phyloP scores from a whole-genome alignment of 192 early-diverging fungal species.

The Gigaspora rosea region DNA sequence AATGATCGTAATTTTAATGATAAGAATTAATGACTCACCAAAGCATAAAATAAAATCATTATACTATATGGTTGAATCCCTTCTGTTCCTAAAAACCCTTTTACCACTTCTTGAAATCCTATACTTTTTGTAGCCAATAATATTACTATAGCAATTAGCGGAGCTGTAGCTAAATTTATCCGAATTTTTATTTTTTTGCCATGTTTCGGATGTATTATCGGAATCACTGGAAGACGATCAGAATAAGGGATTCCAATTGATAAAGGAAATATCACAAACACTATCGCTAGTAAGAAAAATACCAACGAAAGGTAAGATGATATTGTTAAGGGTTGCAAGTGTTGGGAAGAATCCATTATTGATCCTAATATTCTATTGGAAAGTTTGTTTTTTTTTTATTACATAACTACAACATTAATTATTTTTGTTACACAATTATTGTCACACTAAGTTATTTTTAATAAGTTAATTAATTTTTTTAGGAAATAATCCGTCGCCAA shows the following conservation, averaged over 20 bases:
- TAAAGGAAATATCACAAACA: background rate
- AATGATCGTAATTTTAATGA: background rate
- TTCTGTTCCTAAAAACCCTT: slow-evolving; percentile 61
- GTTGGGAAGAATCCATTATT: no score
- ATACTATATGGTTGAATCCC: slow-evolving; percentile 80
- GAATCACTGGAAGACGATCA: background rate
- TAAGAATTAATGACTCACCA: slow-evolving; percentile 41
- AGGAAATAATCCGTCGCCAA: no score
- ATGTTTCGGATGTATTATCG: background rate
- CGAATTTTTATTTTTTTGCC: background rate
- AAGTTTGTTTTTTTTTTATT: no score
- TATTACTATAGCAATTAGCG: slow-evolving; percentile 60
- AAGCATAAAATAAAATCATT: slow-evolving; percentile 77
- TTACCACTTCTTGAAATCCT: slow-evolving; percentile 30
- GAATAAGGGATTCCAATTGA: background rate
- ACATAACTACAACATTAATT: no score
- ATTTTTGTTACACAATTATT: no score
- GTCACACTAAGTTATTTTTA: no score
- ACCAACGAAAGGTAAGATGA: background rate
- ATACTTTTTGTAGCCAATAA: slow-evolving; percentile 60
- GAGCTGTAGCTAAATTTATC: slow-evolving; percentile 67
- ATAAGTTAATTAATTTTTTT: no score
- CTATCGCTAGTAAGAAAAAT: background rate
- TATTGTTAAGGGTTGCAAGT: no score
- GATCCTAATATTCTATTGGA: no score